Conservation (phyloP, 495 filamentous ascomycete species). For the Clavariopsis aquatica region DNA sequence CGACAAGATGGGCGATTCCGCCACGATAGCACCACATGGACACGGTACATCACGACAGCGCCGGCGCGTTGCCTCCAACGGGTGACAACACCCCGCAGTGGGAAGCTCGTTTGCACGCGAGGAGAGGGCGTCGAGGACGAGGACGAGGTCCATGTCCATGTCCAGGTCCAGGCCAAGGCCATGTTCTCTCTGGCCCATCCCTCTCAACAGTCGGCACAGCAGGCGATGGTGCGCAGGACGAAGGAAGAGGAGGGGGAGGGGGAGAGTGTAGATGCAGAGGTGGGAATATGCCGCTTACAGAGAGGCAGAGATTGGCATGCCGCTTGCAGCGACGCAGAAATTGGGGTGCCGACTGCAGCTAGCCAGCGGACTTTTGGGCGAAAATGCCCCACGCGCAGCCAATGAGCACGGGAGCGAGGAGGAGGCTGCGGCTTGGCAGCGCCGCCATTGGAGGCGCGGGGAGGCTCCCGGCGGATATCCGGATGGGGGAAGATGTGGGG, state of each 20-base stretch:
- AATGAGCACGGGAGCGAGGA: background rate
- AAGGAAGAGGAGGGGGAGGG: background rate
- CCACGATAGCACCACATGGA: background rate
- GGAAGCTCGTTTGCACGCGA: background rate
- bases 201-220: too few species aligned
- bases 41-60: too few species aligned
- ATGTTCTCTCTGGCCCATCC: too few species aligned
- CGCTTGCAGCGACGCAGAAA: conserved; percentile 3
- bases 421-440: background rate
- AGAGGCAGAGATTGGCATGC: background rate
- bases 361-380: conserved; percentile 12
- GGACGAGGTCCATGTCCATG: too few species aligned
- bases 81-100: background rate
- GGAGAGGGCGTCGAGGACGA: too few species aligned
- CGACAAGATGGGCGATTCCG: background rate
- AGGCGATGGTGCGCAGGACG: too few species aligned
- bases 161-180: too few species aligned
- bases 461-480: too few species aligned
- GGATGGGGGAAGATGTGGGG: conserved; percentile 3
- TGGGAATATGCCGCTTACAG: too few species aligned
- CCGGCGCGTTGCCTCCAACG: background rate
- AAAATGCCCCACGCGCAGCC: conserved; percentile 3
- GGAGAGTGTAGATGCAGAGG: background rate
- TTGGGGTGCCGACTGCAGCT: conserved; percentile 2
- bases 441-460: conserved; percentile 16